Evolutionary conservation across 129 eudicot genomes (phyloP), one percentile per base, ranked within the genome.

Genomic region (Lactuca sativa): DNA sequence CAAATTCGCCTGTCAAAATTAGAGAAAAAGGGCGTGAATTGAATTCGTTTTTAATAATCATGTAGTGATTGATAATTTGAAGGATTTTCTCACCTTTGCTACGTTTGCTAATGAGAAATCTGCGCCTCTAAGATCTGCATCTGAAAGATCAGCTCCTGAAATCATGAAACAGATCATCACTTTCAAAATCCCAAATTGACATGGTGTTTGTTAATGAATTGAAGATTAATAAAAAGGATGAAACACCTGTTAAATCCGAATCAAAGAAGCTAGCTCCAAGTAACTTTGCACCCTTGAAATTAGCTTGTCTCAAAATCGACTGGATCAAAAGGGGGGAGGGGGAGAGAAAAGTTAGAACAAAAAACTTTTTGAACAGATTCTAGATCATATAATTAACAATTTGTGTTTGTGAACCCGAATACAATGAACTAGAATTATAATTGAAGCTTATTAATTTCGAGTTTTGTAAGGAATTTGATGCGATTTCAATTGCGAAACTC

Each of bases 231-330:
- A 41, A 66, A 40, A 5, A 9, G 38, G 31, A 9, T n/a, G 53
- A 14, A 43, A 4, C 48, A 92, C 98, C 98, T 78, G 98, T 93
- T 78, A 93, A 80, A 89, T 93, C 98, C 16, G 98, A 95, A 82
- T 93, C 98, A 40, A 93, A 93, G 90, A 93, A 93, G 87, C 98
- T 93, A 69, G 98, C 98, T 62, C 98, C 98, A 43, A 89, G 62
- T 76, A 93, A 71, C 77, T 85, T 89, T 5, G 98, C 98, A 59
- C 83, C 95, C 80, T 85, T 85, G 53, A 93, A 93, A 74, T 93
- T 93, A 56, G 96, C 85, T 81, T 85, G 95, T 64, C 98, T 80
- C 83, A 93, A 77, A 74, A 93, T 89, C 41, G 98, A 93, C 96
- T 92, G 81, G 41, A 82, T 59, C 18, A 67, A 37, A 71, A 66